Conservation (phyloP, 164 flowering plant species). For the Dillenia turbinata region DNA sequence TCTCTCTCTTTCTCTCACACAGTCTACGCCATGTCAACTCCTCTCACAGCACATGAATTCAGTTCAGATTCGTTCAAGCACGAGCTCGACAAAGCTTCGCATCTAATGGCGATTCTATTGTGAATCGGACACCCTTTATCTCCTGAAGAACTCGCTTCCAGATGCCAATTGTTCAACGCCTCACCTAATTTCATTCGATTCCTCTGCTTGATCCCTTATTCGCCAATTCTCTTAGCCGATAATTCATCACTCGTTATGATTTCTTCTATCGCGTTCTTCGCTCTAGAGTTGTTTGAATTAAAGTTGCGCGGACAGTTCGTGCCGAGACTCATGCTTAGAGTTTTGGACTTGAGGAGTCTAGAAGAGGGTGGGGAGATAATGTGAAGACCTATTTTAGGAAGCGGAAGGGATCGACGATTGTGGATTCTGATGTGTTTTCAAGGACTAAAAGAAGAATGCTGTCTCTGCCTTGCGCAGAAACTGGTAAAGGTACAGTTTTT, state of each 20-base stretch:
- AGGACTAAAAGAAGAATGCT: conserved; percentile 22
- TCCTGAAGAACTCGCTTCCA: conserved; percentile 28
- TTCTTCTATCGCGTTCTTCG: conserved; percentile 13
- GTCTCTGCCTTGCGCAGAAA: neutral
- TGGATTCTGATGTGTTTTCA: neutral
- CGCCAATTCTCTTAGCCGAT: conserved; percentile 28
- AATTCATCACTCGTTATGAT: conserved; percentile 21
- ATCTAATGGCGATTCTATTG: conserved; percentile 21
- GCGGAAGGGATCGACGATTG: conserved; percentile 26
- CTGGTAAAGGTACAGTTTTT: conserved; percentile 15
- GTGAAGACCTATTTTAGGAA: conserved; percentile 28
- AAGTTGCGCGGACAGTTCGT: conserved; percentile 4
- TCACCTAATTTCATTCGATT: conserved; percentile 26
- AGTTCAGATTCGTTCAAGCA: neutral
- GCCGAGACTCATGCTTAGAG: conserved; percentile 13
- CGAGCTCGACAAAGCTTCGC: conserved; percentile 32
- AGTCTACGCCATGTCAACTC: conserved; percentile 13
- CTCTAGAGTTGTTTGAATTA: conserved; percentile 14
- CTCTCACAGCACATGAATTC: conserved; percentile 8
- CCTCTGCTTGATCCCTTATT: conserved; percentile 38
- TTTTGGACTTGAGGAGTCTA: neutral
- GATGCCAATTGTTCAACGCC: conserved; percentile 19
- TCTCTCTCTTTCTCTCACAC: neutral
- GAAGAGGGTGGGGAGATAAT: conserved; percentile 11
- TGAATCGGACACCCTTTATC: conserved; percentile 28